Conservation (phyloP, 2,329 filamentous ascomycete genomes). For the Pestalotiopsis sp. region DNA sequence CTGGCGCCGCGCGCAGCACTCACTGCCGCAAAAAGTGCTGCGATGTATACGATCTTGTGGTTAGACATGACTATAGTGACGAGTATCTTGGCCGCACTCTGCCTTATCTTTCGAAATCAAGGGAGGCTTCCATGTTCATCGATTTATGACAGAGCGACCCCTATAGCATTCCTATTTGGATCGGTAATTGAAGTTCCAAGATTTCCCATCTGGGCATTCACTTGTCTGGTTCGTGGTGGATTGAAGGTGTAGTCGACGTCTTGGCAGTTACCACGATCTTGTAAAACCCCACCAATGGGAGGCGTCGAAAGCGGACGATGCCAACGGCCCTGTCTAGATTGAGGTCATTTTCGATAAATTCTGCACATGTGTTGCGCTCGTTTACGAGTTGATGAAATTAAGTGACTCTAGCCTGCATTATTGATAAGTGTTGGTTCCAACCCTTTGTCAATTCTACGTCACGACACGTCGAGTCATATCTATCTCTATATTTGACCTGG, state of each 20-base stretch:
- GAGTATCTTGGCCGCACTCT: background rate
- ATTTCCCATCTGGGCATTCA: background rate
- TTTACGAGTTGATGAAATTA: no score
- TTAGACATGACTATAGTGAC: background rate
- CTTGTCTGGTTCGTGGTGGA: background rate
- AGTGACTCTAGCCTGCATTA: no score
- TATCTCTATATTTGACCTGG: no score
- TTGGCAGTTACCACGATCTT: background rate
- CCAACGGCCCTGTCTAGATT: background rate
- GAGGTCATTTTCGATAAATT: no score
- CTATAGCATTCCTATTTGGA: background rate
- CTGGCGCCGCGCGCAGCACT: constrained; percentile 27
- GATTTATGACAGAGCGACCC: background rate
- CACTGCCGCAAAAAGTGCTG: background rate
- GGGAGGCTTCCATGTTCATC: background rate
- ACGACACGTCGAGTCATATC: no score
- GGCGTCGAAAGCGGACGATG: background rate
- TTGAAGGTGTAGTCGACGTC: background rate
- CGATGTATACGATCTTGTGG: background rate
- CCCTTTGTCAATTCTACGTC: no score
- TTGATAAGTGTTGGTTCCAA: no score
- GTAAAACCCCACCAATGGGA: background rate
- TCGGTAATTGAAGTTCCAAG: background rate
- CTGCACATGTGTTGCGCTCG: no score
- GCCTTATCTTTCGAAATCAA: background rate